These are phyloP conservation scores for Chlamydomonas sp. DNA, from an alignment of 139 green algal genomes.

Conservation along the genomic window DNA sequence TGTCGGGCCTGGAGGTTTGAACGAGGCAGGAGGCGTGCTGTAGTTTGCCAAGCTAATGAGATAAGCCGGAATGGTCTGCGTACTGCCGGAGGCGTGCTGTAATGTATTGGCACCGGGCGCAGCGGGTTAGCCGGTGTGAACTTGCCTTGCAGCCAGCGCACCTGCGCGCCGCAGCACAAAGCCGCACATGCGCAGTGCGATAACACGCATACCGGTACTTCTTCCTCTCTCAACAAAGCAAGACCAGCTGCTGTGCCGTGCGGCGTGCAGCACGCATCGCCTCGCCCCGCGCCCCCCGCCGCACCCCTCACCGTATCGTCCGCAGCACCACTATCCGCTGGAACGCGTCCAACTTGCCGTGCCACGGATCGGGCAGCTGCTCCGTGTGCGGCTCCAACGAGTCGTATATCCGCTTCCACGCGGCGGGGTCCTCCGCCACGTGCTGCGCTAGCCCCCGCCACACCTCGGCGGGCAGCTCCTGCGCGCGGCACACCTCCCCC, in stretches of 20 bases:
- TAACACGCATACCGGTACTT: no score
- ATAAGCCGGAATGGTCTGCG: not conserved
- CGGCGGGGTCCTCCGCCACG: constrained; percentile 48
- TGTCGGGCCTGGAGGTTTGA: constrained; percentile 27
- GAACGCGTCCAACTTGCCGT: constrained; percentile 65
- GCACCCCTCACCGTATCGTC: constrained; percentile 45
- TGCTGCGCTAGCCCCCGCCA: constrained; percentile 47
- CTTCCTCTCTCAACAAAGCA: not conserved
- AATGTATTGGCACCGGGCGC: no score
- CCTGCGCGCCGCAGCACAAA: no score
- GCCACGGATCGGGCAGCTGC: constrained; percentile 65
- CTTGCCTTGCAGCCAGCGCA: no score
- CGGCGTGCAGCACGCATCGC: constrained; percentile 40
- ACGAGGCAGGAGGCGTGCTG: not conserved
- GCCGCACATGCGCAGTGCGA: no score
- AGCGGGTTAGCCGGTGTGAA: no score
- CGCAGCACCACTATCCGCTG: constrained; percentile 75
- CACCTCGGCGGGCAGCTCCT: constrained; percentile 42
- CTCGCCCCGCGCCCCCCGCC: constrained; percentile 48
- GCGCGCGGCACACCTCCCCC: constrained; percentile 72
- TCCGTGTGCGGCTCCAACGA: constrained; percentile 56
- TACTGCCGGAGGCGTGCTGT: no score
- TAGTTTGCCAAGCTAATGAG: no score
- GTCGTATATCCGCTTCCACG: constrained; percentile 73
- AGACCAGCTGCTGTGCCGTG: not conserved